Percentiles rank a stretch among this genome's conserved stretches.
phyloP scores from a whole-genome alignment of 176 grass and related monocot species.

The Zoysia japonica region DNA sequence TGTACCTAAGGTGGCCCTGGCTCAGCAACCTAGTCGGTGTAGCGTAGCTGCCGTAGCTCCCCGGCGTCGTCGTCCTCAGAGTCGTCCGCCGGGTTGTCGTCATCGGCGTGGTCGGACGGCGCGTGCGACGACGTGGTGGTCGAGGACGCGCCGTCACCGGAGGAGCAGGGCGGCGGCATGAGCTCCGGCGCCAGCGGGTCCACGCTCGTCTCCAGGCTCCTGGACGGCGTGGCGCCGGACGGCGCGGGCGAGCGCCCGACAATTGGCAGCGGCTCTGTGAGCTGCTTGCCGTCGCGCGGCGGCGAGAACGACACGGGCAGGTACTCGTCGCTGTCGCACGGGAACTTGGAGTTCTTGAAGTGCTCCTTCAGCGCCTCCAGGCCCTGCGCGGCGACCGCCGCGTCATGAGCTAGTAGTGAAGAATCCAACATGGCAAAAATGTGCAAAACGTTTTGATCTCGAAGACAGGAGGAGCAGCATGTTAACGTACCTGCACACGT shows the following conservation, averaged over 20 bases:
- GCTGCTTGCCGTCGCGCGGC: slow-evolving; percentile 79
- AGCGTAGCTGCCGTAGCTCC: slow-evolving; percentile 53
- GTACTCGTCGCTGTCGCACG: slow-evolving; percentile 96
- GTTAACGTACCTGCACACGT: slow-evolving; percentile 68
- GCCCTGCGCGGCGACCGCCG: slow-evolving; percentile 37
- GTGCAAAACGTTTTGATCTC: not conserved
- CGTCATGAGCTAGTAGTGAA: too few relatives aligned
- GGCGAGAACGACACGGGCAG: slow-evolving; percentile 86
- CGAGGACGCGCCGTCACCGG: slow-evolving; percentile 70
- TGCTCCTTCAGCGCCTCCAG: slow-evolving; percentile 94
- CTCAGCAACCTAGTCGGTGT: slow-evolving; percentile 46
- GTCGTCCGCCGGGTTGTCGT: slow-evolving; percentile 5
- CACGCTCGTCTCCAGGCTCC: slow-evolving; percentile 11
- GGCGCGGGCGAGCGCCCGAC: slow-evolving; percentile 52
- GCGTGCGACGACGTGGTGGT: slow-evolving; percentile 64
- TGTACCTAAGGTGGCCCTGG: not conserved
- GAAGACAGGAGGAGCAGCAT: not conserved
- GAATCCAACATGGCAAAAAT: not conserved
- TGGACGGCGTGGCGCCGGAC: slow-evolving; percentile 21
- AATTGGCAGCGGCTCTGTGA: slow-evolving; percentile 75
- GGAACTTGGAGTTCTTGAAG: slow-evolving; percentile 98
- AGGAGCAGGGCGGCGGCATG: slow-evolving; percentile 27
- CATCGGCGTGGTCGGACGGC: slow-evolving; percentile 52
- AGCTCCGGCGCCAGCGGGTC: slow-evolving; percentile 37
- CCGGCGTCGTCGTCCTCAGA: slow-evolving; percentile 10